These are phyloP conservation scores for Wickerhamomyces sydowiorum DNA, from an alignment of 805 yeast species.

Conservation along the genomic window DNA sequence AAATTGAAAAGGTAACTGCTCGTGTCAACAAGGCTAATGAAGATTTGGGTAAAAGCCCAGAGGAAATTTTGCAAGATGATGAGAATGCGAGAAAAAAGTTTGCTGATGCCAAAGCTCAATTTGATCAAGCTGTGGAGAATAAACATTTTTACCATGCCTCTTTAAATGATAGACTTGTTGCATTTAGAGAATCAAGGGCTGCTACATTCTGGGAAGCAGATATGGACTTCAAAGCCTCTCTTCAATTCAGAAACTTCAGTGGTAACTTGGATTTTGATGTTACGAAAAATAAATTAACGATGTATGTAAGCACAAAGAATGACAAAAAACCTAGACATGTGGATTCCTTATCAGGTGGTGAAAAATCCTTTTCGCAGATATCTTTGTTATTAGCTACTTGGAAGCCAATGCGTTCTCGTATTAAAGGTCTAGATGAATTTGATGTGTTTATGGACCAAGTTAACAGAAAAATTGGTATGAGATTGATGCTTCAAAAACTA, in stretches of 20 bases:
- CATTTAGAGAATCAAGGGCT: slow-evolving; percentile 34
- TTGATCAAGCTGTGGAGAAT: slow-evolving; percentile 28
- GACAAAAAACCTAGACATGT: slow-evolving; percentile 60
- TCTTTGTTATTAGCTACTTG: slow-evolving; percentile 85
- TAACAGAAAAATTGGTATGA: slow-evolving; percentile 74
- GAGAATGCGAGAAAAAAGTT: slow-evolving; percentile 36
- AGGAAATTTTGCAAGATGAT: slow-evolving; percentile 46
- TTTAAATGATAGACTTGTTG: slow-evolving; percentile 35
- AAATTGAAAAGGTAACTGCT: slow-evolving; percentile 39
- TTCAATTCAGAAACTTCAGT: slow-evolving; percentile 62
- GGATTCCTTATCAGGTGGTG: slow-evolving; percentile 92
- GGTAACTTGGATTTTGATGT: slow-evolving; percentile 69
- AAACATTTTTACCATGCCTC: slow-evolving; percentile 30
- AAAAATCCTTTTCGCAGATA: slow-evolving; percentile 89
- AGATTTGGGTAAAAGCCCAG: slow-evolving; percentile 48
- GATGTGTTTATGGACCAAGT: slow-evolving; percentile 98
- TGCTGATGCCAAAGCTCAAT: slow-evolving; percentile 35
- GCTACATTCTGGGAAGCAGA: slow-evolving; percentile 44
- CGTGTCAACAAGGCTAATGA: slow-evolving; percentile 48
- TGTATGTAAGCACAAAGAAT: slow-evolving; percentile 57
- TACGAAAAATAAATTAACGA: slow-evolving; percentile 40
- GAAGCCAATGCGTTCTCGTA: slow-evolving; percentile 84
- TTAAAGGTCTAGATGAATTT: slow-evolving; percentile 91
- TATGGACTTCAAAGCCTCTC: slow-evolving; percentile 50
- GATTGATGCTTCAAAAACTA: slow-evolving; percentile 64